These are phyloP conservation scores for Lolium perenne DNA, from an alignment of 176 grass and related monocot genomes.

Conservation along the genomic window DNA sequence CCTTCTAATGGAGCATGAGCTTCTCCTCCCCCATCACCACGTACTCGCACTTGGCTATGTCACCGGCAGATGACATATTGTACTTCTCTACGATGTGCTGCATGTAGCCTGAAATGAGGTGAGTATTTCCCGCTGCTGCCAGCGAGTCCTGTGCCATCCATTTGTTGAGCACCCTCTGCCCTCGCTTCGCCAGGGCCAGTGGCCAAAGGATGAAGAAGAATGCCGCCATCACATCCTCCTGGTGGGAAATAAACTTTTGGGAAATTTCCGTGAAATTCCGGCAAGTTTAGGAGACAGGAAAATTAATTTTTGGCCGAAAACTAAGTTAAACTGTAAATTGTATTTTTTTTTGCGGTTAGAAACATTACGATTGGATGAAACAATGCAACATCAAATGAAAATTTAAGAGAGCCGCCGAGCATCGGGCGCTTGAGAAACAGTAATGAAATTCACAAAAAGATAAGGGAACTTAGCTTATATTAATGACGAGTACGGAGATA, in stretches of 20 bases:
- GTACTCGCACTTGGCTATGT: not conserved
- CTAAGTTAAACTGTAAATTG: not conserved
- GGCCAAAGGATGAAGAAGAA: slow-evolving; percentile 28
- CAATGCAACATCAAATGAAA: too few relatives aligned
- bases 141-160: not conserved
- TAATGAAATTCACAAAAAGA: too few relatives aligned
- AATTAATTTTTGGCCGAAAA: not conserved
- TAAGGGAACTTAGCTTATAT: too few relatives aligned
- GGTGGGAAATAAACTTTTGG: not conserved
- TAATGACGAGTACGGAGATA: too few relatives aligned
- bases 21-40: slow-evolving; percentile 34
- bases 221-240: not conserved
- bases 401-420: too few relatives aligned
- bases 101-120: slow-evolving; percentile 37
- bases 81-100: not conserved
- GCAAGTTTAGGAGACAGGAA: too few relatives aligned
- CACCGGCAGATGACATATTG: not conserved
- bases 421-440: too few relatives aligned
- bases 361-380: too few relatives aligned
- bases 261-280: too few relatives aligned
- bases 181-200: not conserved
- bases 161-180: not conserved
- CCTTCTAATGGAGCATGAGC: not conserved
- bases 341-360: too few relatives aligned
- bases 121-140: not conserved